Conservation (phyloP, 345 rosid species). For the Salix udensis region DNA sequence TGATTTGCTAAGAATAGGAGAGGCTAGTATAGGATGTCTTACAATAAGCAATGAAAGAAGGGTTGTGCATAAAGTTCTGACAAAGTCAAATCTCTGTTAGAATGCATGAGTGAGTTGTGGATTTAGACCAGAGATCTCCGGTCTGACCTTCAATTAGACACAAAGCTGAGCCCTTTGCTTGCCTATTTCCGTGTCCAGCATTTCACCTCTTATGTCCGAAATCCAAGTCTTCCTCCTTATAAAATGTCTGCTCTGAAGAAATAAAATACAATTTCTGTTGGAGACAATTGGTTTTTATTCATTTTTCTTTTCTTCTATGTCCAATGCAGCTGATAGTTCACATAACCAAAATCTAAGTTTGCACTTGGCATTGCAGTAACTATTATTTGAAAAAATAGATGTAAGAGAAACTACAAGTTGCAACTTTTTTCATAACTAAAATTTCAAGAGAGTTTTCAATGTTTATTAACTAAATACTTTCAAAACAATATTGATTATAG, state of each 20-base stretch:
- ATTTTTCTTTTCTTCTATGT: background rate
- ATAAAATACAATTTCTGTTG: background rate
- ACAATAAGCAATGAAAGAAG: background rate
- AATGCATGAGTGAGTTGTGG: background rate
- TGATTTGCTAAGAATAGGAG: constrained; percentile 31
- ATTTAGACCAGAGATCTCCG: constrained; percentile 20
- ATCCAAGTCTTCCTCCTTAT: background rate
- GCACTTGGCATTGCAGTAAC: no score
- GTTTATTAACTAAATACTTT: no score
- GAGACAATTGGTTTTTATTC: background rate
- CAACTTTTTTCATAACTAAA: no score
- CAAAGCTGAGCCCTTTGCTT: background rate
- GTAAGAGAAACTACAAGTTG: no score
- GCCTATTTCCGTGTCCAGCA: background rate
- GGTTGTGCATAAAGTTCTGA: background rate
- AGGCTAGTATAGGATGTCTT: background rate
- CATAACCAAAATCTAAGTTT: no score
- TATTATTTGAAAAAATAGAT: no score
- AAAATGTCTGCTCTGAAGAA: background rate
- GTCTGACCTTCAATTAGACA: constrained; percentile 20
- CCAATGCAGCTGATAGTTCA: background rate
- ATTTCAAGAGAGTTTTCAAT: no score
- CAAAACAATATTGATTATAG: no score
- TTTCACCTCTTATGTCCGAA: background rate
- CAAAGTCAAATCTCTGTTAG: constrained; percentile 14